A percentile compares a stretch with the other conserved stretches of the same genome.
phyloP scores from a whole-genome alignment of 805 yeast genomes.

The Pichia exigua region DNA sequence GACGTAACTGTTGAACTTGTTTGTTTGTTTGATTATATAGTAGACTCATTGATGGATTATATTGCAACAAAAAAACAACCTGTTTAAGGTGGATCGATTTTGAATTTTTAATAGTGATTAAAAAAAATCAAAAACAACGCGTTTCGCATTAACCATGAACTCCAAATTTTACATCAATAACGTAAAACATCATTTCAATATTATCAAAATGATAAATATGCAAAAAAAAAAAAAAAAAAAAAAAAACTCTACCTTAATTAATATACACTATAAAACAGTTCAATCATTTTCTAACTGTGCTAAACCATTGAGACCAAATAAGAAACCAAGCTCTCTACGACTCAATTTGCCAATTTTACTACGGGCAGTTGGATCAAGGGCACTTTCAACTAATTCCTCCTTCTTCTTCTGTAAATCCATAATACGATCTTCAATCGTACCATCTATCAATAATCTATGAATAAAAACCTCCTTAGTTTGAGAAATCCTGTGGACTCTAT shows the following conservation, averaged over 20 bases:
- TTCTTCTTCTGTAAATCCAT: slow-evolving; percentile 71
- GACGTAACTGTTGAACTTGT: slow-evolving; percentile 65
- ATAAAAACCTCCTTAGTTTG: slow-evolving; percentile 73
- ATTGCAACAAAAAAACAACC: neutral
- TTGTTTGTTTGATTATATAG: slow-evolving; percentile 84
- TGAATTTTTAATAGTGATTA: neutral
- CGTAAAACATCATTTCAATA: no score
- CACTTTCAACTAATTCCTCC: slow-evolving; percentile 69
- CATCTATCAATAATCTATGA: slow-evolving; percentile 57
- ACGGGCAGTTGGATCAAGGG: slow-evolving; percentile 73
- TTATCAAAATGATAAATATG: neutral
- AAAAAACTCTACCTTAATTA: neutral
- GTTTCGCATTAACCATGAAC: neutral
- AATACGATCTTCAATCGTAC: slow-evolving; percentile 87
- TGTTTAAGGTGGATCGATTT: neutral
- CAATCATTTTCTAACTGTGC: slow-evolving; percentile 16
- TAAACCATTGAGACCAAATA: slow-evolving; percentile 48
- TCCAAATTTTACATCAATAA: no score
- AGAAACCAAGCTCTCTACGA: slow-evolving; percentile 60
- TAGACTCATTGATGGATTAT: slow-evolving; percentile 46
- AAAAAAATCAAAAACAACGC: neutral
- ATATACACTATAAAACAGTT: neutral
- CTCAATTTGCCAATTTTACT: slow-evolving; percentile 57
- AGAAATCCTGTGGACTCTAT: slow-evolving; percentile 91
- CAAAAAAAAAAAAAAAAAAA: neutral